Base-by-base conservation (phyloP, 1,139 yeast genomes). In the Protomyces inundatus region DNA sequence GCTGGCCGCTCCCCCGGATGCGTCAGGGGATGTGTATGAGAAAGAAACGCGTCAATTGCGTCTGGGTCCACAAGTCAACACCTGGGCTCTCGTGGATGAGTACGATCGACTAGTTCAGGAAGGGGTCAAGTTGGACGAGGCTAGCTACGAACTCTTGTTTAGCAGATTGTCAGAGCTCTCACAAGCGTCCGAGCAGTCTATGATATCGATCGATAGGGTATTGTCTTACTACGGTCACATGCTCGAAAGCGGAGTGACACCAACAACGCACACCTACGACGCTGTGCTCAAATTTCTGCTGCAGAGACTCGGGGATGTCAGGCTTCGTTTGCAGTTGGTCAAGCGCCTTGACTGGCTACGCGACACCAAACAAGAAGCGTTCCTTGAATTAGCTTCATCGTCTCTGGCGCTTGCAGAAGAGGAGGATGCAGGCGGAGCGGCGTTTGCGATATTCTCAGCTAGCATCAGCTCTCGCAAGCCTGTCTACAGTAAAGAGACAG, bases 221-320 rank as follows among this genome's bases (percentile, higher is more conserved):
- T 36, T 60, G 14, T 42, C 46, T 9, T 54, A 23, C 54, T 60
- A 60, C 39, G 30, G 50, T 7, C 23, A 42, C 10, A 60, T 60
- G 64, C 50, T 60, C 40, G 64, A 60, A 54, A 45, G 42, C 3
- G 45, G 36, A 1, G 9, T 60, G 5, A 45, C 46, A 9, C 64
- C 64, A n/a, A 52, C 36, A 9, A 32, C 37, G 14, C 7, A 32
- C 6, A 60, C 64, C 2, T 60, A 54, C 50, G 40, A 53, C 10
- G 33, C 34, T 23, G 23, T 60, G 3, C 6, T 60, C 36, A 35
- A 30, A 9, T 12, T 45, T 23, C 54, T 60, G 30, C 36, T 48
- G 3, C 32, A 51, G 40, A 46, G 23, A 9, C 32, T 39, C 5
- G 10, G n/a, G 37, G 54, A 48, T 10, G 14, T 46, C n/a, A 6